Conservation (phyloP, 2,329 filamentous ascomycete species). For the Sporothrix variecibatus region DNA sequence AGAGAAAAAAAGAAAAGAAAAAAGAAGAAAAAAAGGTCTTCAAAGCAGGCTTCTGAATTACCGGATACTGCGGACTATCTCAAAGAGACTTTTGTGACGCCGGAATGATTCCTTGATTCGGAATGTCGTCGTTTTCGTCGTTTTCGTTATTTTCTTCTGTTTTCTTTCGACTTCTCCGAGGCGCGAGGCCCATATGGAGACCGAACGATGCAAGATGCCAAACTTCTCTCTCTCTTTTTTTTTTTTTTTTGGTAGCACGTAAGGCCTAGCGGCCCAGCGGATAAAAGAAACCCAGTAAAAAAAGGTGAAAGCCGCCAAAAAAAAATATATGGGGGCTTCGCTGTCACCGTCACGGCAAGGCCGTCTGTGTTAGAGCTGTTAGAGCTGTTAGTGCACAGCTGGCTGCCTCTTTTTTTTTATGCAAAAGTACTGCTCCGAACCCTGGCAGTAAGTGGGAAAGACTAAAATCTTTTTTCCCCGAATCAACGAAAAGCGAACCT, state of each 20-base stretch:
- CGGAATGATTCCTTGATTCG: too few species aligned
- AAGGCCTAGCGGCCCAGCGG: background rate
- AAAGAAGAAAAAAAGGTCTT: too few species aligned
- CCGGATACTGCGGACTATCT: background rate
- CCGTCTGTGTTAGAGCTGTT: background rate
- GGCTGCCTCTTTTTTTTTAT: conserved; percentile 19
- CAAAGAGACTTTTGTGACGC: background rate
- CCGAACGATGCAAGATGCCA: background rate
- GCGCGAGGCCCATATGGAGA: background rate
- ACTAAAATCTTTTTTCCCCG: background rate
- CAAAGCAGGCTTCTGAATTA: background rate
- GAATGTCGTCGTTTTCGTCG: background rate
- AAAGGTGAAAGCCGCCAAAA: background rate
- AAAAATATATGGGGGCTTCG: background rate
- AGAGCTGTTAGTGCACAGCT: background rate
- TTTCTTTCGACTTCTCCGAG: conserved; percentile 2
- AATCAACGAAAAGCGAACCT: background rate
- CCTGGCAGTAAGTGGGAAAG: background rate
- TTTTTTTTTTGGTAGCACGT: background rate
- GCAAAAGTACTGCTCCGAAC: background rate
- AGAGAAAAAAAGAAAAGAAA: too few species aligned
- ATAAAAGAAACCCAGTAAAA: too few species aligned
- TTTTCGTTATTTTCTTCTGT: background rate
- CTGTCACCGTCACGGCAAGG: background rate
- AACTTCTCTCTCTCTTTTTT: too few species aligned